Base-by-base conservation (phyloP, 768 basidiomycete genomes). In the Suillus placidus region DNA sequence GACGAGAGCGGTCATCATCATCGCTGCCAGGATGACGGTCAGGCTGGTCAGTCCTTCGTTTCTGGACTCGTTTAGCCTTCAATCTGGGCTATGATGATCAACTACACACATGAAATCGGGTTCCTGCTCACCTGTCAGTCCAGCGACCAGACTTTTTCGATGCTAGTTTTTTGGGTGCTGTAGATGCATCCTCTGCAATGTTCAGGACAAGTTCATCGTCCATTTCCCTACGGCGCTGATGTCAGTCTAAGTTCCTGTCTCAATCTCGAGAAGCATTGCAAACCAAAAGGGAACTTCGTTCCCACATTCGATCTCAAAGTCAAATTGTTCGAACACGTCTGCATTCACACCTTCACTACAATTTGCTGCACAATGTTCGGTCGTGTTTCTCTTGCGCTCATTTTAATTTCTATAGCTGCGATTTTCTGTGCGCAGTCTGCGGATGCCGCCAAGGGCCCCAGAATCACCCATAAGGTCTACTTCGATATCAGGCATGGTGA, bases 401-500 rank as follows among this genome's bases (percentile, higher is more conserved):
- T 91, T 55, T 74, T 89, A 62, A 79, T 91, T 52, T 84, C 89
- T 34, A 61, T 93, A 64, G 86, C 85, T 12, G 88, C 91, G 0
- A 80, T 92, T 72, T 88, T 93, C 80, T 90, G 87, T 71, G 85
- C 84, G 5, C 86, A 88, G 74, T 84, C 87, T 38, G 93, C 80
- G 10, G 90, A 95, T 69, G 94, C 94, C 14, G 85, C 87, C 38
- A 96, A 94, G 72, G 90, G 91, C 18, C 97, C 97, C 16, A 89
- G 84, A 80, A 89, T 99, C 72, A 97, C 97, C 55, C 82, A 92
- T 85, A 94, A 91, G 80, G 90, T 97, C 70, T 97, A 88, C 83
- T 97, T 98, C 74, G 95, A 97, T 78, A 89, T 98, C 65, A 89
- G 91, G 71, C 96, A 97, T 79, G 97, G 97, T 35, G 95, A 91